Percentiles rank a stretch among this genome's conserved stretches.
Evolutionary conservation across 2,329 filamentous ascomycete genomes (phyloP).

Genomic region (Sporothrix schenckii): DNA sequence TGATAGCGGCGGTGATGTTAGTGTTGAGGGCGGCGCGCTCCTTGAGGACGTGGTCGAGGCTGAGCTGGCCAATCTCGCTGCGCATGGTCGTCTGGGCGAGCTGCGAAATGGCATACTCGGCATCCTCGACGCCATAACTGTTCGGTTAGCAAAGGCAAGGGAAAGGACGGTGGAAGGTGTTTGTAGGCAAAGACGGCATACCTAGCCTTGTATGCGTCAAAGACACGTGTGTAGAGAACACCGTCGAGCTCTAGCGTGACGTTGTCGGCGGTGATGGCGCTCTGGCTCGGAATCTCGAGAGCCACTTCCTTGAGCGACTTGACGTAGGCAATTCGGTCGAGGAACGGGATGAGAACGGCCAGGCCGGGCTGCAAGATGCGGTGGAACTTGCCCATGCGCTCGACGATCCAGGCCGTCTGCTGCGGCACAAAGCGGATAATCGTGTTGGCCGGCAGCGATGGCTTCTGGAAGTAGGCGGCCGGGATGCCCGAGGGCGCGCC

Average conservation of each 20-base stretch:
- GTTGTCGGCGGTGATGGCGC: constrained; percentile 97
- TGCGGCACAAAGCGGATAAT: constrained; percentile 97
- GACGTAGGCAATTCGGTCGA: constrained; percentile 97
- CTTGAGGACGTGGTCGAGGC: constrained; percentile 95
- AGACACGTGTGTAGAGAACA: constrained; percentile 91
- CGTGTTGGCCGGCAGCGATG: constrained; percentile 84
- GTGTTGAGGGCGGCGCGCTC: constrained; percentile 94
- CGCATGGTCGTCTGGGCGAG: constrained; percentile 99
- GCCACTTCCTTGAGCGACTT: constrained; percentile 96
- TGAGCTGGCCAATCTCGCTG: constrained; percentile 94
- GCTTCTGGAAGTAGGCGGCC: constrained; percentile 78
- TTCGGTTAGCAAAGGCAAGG: neutral
- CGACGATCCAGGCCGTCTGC: constrained; percentile 98
- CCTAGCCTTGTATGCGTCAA: constrained; percentile 91
- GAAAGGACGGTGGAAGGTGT: constrained; percentile 10
- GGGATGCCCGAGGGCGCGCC: constrained; percentile 45
- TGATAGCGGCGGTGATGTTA: constrained; percentile 98
- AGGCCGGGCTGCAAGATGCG: constrained; percentile 90
- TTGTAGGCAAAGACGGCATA: neutral
- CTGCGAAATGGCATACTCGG: constrained; percentile 97
- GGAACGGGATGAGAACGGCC: constrained; percentile 82
- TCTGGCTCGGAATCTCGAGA: constrained; percentile 96
- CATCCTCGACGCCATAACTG: constrained; percentile 97
- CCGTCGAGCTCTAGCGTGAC: constrained; percentile 96
- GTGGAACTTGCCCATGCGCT: constrained; percentile 98